These are phyloP conservation scores for Isatis lusitanica DNA, from an alignment of 441 rosid genomes.

Conservation along the genomic window DNA sequence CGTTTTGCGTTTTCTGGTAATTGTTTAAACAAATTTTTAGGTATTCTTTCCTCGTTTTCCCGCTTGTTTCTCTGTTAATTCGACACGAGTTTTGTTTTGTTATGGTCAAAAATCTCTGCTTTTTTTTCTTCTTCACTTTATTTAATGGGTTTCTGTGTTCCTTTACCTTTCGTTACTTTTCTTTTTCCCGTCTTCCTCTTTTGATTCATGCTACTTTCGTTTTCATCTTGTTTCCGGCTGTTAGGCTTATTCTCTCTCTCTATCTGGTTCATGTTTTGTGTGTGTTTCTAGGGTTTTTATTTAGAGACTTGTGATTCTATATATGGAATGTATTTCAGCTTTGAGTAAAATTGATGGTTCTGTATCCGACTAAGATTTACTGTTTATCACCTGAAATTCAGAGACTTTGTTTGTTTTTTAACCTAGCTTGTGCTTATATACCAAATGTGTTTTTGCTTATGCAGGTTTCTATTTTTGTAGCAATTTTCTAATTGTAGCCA, in stretches of 20 bases:
- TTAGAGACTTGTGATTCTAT: not conserved
- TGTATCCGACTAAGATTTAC: not conserved
- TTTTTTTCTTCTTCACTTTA: conserved; percentile 12
- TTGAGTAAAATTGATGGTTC: not conserved
- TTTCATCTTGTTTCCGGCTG: not conserved
- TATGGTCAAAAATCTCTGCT: conserved; percentile 30
- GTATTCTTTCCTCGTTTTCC: not conserved
- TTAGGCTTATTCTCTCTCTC: conserved; percentile 8
- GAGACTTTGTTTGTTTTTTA: not conserved
- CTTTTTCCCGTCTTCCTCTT: not conserved
- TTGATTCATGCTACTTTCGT: conserved; percentile 26
- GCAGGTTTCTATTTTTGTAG: conserved; percentile 31
- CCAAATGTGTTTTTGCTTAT: conserved; percentile 14
- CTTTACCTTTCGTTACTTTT: conserved; percentile 21
- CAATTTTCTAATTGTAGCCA: conserved; percentile 4
- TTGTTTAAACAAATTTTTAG: not conserved
- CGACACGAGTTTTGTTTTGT: conserved; percentile 23
- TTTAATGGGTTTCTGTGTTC: conserved; percentile 19
- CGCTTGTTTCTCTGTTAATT: conserved; percentile 27
- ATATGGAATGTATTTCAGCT: not conserved
- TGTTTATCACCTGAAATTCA: not conserved
- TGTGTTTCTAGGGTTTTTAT: conserved; percentile 26
- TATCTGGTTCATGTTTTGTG: not conserved
- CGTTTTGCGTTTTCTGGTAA: not conserved
- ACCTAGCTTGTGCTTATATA: not conserved